Base-by-base conservation (phyloP, 352 stramenopile genomes). In the Pythium rhizo-oryzae region DNA sequence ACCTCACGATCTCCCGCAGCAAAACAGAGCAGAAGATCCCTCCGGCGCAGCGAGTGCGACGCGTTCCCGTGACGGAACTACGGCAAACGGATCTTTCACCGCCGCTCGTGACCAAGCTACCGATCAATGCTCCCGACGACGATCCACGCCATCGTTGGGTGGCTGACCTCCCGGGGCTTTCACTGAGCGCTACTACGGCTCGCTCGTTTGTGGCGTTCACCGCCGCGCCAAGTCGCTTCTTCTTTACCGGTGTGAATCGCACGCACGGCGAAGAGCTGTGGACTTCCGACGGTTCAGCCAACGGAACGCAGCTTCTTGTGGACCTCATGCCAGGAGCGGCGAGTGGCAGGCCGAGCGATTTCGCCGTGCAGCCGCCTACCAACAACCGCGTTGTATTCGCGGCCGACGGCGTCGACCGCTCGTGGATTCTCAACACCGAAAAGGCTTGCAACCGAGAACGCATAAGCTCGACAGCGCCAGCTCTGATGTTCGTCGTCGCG, bases 211-310 rank as follows among this genome's bases (percentile, higher is more conserved):
- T 50, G 8, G 6, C 44, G 13, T 65, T 53, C 13, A 4, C 57
- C 18, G 62, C 59, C 0, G 63, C 65, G 0, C 51, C 28, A 33
- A 33, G 28, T 33, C 28, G 62, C 16, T 72, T 96, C 21, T 82
- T 81, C 30, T 92, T 89, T 33, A 57, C 72, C 19, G 88, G 82
- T 1, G 67, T 68, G 9, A 76, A 92, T 47, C 46, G 21, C 12
- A 37, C 46, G 3, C 53, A 81, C 50, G 87, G 88, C 11, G 67
- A 76, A 37, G 89, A 96, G 56, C 78, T 96, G 6, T 95, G 87
- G 85, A 47, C 73, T 5, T 87, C 81, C 8, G 82, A 93, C 25
- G 76, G 83, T 37, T 76, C 71, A 1, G 35, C 54, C 13, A 65
- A 70, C n/a, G 73, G 74, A 6, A 87, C 84, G 19, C 52, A 56